Conservation (phyloP, 2,329 filamentous ascomycete species). For the Teratosphaeria zuluensis region DNA sequence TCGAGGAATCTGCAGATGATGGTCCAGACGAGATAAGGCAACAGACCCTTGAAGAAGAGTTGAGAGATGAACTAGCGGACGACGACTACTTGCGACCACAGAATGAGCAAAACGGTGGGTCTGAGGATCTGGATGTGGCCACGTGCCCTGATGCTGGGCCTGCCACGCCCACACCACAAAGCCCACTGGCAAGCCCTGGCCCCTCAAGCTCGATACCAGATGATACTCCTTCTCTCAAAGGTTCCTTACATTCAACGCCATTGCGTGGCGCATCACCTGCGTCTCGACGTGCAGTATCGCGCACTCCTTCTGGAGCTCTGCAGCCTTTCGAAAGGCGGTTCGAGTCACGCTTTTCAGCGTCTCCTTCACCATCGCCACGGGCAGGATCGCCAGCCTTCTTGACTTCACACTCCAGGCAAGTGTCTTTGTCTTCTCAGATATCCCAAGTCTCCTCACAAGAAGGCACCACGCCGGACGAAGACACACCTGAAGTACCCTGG, state of each 20-base stretch:
- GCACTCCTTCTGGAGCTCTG: conserved; percentile 68
- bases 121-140: conserved; percentile 12
- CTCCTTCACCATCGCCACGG: conserved; percentile 51
- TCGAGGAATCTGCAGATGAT: conserved; percentile 1
- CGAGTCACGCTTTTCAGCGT: conserved; percentile 71
- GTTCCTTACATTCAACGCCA: conserved; percentile 50
- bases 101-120: conserved; percentile 1
- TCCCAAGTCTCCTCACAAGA: conserved; percentile 64
- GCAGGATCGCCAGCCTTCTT: conserved; percentile 70
- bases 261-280: conserved; percentile 60
- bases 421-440: conserved; percentile 23
- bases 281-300: conserved; percentile 52
- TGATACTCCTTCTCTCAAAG: conserved; percentile 73
- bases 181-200: conserved; percentile 52
- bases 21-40: conserved; percentile 9
- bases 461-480: conserved; percentile 35
- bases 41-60: conserved; percentile 3
- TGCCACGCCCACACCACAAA: conserved; percentile 11
- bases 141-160: conserved; percentile 12
- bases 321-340: conserved; percentile 93
- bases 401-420: conserved; percentile 64
- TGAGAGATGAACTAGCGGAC: conserved; percentile 7
- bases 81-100: conserved; percentile 1
- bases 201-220: conserved; percentile 69
- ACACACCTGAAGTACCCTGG: conserved; percentile 69